These are phyloP conservation scores for Lactarius psammicola DNA, from an alignment of 768 basidiomycete species.

Conservation along the genomic window DNA sequence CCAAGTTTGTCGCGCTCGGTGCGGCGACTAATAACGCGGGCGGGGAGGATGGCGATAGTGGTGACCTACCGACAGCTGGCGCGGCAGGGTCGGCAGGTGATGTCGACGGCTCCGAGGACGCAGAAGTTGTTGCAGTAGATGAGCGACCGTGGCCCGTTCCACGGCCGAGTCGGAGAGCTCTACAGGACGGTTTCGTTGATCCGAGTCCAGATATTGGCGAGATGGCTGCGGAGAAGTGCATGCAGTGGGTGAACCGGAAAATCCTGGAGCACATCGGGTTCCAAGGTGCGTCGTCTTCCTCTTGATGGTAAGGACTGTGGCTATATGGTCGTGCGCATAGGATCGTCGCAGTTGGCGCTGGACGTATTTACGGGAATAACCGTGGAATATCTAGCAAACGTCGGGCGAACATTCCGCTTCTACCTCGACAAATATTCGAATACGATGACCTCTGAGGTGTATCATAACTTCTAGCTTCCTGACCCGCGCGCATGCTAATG, in stretches of 20 bases:
- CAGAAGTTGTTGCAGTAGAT: constrained; percentile 52
- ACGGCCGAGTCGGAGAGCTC: constrained; percentile 12
- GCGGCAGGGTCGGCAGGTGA: constrained; percentile 14
- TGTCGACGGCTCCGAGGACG: constrained; percentile 31
- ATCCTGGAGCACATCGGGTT: constrained; percentile 89
- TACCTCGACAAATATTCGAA: constrained; percentile 76
- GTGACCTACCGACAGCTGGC: constrained; percentile 1
- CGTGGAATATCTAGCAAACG: constrained; percentile 77
- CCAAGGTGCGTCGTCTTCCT: constrained; percentile 61
- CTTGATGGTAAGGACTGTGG: not conserved
- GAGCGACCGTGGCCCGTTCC: constrained; percentile 60
- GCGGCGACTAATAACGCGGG: constrained; percentile 35
- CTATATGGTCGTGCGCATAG: constrained; percentile 37
- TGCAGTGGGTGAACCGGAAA: constrained; percentile 71
- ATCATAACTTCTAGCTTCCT: constrained; percentile 27
- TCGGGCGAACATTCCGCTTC: constrained; percentile 83
- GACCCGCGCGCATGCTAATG: not conserved
- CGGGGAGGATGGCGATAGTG: constrained; percentile 33
- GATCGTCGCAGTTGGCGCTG: constrained; percentile 70
- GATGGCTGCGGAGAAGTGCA: constrained; percentile 58
- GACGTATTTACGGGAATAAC: constrained; percentile 76
- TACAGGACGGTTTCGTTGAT: constrained; percentile 30
- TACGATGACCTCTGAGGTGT: constrained; percentile 83
- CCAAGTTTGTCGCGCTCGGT: constrained; percentile 61
- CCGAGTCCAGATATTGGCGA: constrained; percentile 54